Base-by-base conservation (phyloP, 345 rosid species). In the Excoecaria cochinchinensis region DNA sequence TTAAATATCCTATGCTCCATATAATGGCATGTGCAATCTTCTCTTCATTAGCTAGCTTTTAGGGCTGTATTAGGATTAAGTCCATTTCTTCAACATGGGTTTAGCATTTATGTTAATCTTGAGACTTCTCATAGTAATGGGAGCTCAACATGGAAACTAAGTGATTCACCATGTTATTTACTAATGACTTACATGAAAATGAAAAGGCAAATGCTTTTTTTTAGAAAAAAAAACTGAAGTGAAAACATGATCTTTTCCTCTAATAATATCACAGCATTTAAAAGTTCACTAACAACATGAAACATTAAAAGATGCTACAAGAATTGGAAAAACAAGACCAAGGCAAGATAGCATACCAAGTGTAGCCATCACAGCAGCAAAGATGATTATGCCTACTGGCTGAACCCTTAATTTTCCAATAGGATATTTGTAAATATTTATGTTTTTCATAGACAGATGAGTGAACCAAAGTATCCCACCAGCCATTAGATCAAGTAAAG, bases 401-500 rank as follows among this genome's bases (percentile, higher is more conserved):
- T 95, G 99, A 70, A 95, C 91, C 83, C 99, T 90, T 77, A 95
- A 78, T 84, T 95, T 95, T 40, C 99, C 99, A 36, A 95, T 92
- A n/a, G 99, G 99, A 50, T 92, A 95, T 67, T 89, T 87, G 70
- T 95, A 95, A 56, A 95, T 88, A 74, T 95, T 95, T 5, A 88
- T 85, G 81, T 72, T 90, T 72, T 88, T 95, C 99, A 95, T 95
- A 13, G 98, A 86, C 76, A 88, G 21, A 72, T 95, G 99, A 51
- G 98, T 87, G 85, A 90, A 92, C 98, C 98, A 95, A 50, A 95
- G 97, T 71, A 92, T 92, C 60, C 95, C 97, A 24, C 98, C 99
- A 3, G 98, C 98, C 96, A 95, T 85, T 25, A 95, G 92, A 87
- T 92, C 98, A 16, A 95, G 97, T 67, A 95, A 83, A 63, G 99